phyloP scores from a whole-genome alignment of 2,329 filamentous ascomycete species.

The Penicillium psychrosexuale region DNA sequence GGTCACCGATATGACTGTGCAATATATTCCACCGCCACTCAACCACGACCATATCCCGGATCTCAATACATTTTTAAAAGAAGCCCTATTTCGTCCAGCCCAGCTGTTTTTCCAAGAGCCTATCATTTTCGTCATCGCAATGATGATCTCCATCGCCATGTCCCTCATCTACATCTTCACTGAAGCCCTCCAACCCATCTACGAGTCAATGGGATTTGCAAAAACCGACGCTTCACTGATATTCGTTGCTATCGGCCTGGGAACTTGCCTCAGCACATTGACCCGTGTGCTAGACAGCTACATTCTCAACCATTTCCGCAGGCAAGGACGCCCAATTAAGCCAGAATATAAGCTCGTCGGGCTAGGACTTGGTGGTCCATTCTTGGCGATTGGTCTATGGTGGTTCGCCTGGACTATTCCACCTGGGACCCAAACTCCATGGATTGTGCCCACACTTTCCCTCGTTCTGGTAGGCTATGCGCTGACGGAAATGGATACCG shows the following conservation, averaged over 20 bases:
- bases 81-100: constrained; percentile 43
- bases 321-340: constrained; percentile 22
- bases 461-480: constrained; percentile 49
- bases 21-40: constrained; percentile 20
- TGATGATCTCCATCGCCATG: constrained; percentile 45
- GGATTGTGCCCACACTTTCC: constrained; percentile 42
- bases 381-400: constrained; percentile 47
- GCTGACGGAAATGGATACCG: constrained; percentile 46
- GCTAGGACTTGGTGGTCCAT: constrained; percentile 46
- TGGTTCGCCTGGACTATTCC: constrained; percentile 51
- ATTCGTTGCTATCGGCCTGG: constrained; percentile 43
- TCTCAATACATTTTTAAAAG: constrained; percentile 36
- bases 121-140: constrained; percentile 44
- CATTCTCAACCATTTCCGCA: constrained; percentile 26
- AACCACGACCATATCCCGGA: constrained; percentile 44
- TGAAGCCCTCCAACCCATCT: constrained; percentile 45
- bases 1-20: constrained; percentile 24
- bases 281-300: constrained; percentile 45
- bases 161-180: constrained; percentile 52
- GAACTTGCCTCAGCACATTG: constrained; percentile 43
- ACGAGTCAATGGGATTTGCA: constrained; percentile 36
- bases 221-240: constrained; percentile 37
- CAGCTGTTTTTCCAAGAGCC: constrained; percentile 48
- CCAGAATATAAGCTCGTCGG: constrained; percentile 51
- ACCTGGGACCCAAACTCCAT: constrained; percentile 35